Percentiles rank a stretch among this genome's conserved stretches.
phyloP scores from a whole-genome alignment of 2,329 filamentous ascomycete genomes.

The Xylariaceae sp. region DNA sequence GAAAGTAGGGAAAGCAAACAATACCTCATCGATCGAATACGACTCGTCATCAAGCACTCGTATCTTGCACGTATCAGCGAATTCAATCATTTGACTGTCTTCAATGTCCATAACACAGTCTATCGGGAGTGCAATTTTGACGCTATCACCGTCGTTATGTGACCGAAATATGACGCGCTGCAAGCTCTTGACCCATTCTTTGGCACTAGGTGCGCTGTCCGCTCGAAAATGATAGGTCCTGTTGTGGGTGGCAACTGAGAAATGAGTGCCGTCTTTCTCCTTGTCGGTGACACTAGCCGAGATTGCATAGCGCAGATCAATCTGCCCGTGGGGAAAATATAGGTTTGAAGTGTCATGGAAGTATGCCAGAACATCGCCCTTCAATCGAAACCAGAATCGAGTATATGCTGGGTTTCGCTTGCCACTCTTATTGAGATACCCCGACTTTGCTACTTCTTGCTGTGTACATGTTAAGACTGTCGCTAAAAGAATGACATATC shows the following conservation, averaged over 20 bases:
- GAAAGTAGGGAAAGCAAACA: not conserved
- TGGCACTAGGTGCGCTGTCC: constrained; percentile 82
- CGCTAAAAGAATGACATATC: too few species aligned
- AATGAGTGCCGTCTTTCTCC: constrained; percentile 73
- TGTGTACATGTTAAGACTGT: constrained; percentile 34
- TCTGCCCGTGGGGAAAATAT: constrained; percentile 88
- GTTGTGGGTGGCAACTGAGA: constrained; percentile 78
- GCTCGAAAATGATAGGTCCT: constrained; percentile 85
- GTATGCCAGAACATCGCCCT: constrained; percentile 89
- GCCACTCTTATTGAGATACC: constrained; percentile 84
- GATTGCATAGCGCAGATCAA: constrained; percentile 88
- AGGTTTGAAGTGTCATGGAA: constrained; percentile 79
- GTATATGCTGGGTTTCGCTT: constrained; percentile 84
- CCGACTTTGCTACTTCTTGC: constrained; percentile 77
- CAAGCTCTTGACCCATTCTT: constrained; percentile 93
- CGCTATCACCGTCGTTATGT: constrained; percentile 93
- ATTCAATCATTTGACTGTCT: constrained; percentile 84
- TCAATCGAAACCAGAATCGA: constrained; percentile 89
- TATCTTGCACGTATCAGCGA: constrained; percentile 91
- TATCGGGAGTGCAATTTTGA: constrained; percentile 91
- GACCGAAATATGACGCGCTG: constrained; percentile 94
- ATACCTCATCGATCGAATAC: constrained; percentile 88
- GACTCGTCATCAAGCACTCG: constrained; percentile 91
- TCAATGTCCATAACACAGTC: constrained; percentile 90
- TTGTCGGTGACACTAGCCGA: constrained; percentile 77